A percentile compares a stretch with the other conserved stretches of the same genome.
Conservation (phyloP, 768 basidiomycete species). For the Pleurotus citrinopileatus region DNA sequence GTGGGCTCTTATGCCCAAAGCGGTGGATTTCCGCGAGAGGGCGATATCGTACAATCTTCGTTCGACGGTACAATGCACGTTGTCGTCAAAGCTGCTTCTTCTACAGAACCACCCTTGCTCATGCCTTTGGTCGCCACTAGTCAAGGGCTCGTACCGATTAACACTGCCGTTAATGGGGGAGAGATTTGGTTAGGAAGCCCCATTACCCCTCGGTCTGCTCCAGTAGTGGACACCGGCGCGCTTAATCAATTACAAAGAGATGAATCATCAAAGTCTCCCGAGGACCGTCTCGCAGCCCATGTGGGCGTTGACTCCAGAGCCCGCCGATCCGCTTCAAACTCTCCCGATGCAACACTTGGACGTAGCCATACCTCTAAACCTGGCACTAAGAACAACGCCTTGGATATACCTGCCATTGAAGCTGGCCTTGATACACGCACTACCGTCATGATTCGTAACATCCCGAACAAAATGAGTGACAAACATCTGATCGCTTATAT, state of each 20-base stretch:
- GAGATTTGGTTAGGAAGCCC: conserved; percentile 1
- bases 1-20: background rate
- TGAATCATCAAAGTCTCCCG: too few relatives aligned
- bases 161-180: background rate
- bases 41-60: background rate
- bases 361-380: background rate
- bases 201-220: too few relatives aligned
- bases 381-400: conserved; percentile 41
- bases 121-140: background rate
- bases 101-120: background rate
- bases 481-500: conserved; percentile 68
- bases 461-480: conserved; percentile 90
- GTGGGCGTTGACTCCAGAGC: too few relatives aligned
- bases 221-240: too few relatives aligned
- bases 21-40: background rate
- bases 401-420: conserved; percentile 73
- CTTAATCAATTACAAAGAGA: too few relatives aligned
- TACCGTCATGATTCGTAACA: conserved; percentile 90
- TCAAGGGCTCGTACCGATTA: background rate
- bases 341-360: background rate
- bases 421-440: conserved; percentile 77
- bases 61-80: background rate
- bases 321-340: too few relatives aligned
- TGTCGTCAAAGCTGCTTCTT: background rate
- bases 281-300: too few relatives aligned